These are phyloP conservation scores for Lactifluus pinguis DNA, from an alignment of 768 basidiomycete species.

Conservation along the genomic window DNA sequence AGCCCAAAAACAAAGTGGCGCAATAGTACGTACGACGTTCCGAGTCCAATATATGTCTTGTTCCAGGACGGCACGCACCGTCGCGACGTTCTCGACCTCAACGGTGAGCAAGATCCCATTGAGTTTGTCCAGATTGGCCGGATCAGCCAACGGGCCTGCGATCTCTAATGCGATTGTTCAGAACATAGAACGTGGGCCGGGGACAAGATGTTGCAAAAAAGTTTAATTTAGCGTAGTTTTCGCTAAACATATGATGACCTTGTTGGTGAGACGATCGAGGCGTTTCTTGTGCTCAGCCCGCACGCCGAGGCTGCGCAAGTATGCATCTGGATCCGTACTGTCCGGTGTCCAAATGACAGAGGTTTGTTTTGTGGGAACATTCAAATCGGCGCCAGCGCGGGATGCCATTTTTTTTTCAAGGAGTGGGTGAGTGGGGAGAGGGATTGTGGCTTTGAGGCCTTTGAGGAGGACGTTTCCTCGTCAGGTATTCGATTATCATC, in stretches of 20 bases:
- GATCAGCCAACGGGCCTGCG: neutral
- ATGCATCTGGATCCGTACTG: neutral
- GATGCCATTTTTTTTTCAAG: neutral
- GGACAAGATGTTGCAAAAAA: neutral
- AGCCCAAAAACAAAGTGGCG: neutral
- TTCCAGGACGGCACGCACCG: constrained; percentile 32
- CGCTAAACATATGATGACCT: constrained; percentile 1
- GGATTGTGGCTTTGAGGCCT: too few relatives aligned
- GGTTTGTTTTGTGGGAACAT: neutral
- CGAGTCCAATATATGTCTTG: constrained; percentile 34
- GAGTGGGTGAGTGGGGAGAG: too few relatives aligned
- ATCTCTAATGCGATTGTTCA: neutral
- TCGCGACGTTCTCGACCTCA: constrained; percentile 45
- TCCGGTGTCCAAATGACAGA: constrained; percentile 11
- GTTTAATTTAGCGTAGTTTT: too few relatives aligned
- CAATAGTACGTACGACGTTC: constrained; percentile 32
- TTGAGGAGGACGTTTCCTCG: too few relatives aligned
- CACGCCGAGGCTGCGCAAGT: neutral
- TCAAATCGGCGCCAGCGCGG: neutral
- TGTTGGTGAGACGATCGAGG: neutral
- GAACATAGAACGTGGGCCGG: constrained; percentile 15
- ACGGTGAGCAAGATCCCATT: constrained; percentile 50
- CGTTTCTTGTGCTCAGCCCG: neutral
- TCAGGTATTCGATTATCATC: too few relatives aligned
- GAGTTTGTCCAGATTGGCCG: constrained; percentile 33